phyloP scores from a whole-genome alignment of 2,329 filamentous ascomycete genomes.

The Zelopaecilomyces penicillatus region DNA sequence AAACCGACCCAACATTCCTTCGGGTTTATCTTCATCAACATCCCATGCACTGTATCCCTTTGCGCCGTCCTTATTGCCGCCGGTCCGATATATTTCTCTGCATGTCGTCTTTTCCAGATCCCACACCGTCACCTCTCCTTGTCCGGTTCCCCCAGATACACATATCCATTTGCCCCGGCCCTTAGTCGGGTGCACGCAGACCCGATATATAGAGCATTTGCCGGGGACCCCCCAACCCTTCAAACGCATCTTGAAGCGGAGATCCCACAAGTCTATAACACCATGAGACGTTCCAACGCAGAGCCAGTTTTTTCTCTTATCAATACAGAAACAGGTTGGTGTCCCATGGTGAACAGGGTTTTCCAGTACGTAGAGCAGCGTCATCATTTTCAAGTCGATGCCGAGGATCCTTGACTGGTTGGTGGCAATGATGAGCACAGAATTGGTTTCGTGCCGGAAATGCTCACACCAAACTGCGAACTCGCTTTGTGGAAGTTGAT shows the following conservation, averaged over 20 bases:
- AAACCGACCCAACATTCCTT: constrained; percentile 80
- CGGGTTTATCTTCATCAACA: constrained; percentile 80
- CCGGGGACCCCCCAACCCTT: constrained; percentile 83
- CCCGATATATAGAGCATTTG: constrained; percentile 68
- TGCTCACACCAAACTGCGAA: constrained; percentile 88
- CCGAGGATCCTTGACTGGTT: constrained; percentile 76
- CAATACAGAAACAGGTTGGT: constrained; percentile 84
- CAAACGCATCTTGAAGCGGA: constrained; percentile 84
- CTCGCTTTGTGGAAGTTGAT: constrained; percentile 66
- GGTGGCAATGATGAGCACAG: constrained; percentile 79
- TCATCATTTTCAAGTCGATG: constrained; percentile 82
- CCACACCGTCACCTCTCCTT: constrained; percentile 90
- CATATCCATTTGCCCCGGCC: constrained; percentile 79
- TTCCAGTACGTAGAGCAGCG: constrained; percentile 66
- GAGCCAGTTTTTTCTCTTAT: constrained; percentile 81
- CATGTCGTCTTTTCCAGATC: constrained; percentile 86
- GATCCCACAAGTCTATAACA: constrained; percentile 87
- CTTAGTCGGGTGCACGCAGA: constrained; percentile 70
- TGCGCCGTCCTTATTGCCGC: constrained; percentile 49
- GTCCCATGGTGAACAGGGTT: constrained; percentile 90
- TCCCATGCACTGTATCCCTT: constrained; percentile 76
- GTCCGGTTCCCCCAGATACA: constrained; percentile 76
- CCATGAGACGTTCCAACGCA: constrained; percentile 88
- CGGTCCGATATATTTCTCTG: constrained; percentile 75
- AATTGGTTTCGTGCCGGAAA: constrained; percentile 72